A percentile compares a stretch with the other conserved stretches of the same genome.
phyloP scores from a whole-genome alignment of 306 rosid species.

The Luffa aegyptiaca region DNA sequence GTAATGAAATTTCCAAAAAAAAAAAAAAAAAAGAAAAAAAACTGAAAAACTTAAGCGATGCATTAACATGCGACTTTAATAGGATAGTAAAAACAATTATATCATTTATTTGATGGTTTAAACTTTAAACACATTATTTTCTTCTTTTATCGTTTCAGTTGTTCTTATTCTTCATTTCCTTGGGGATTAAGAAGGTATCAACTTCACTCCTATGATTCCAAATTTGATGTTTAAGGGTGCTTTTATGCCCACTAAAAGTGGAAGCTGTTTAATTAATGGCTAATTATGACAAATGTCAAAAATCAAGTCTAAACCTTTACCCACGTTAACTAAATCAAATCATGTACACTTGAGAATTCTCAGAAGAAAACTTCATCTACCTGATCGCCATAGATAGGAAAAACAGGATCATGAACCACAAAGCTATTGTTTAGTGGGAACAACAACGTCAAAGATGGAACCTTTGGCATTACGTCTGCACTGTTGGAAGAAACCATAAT shows the following conservation, averaged over 20 bases:
- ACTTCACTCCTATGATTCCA: not conserved
- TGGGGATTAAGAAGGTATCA: not conserved
- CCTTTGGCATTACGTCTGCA: slow-evolving; percentile 42
- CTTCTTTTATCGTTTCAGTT: not conserved
- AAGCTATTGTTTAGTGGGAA: slow-evolving; percentile 73
- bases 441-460: slow-evolving; percentile 60
- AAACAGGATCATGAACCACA: slow-evolving; percentile 56
- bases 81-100: not conserved
- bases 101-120: not conserved
- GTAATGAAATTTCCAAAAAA: not conserved
- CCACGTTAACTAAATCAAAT: not conserved
- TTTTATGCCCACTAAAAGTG: not conserved
- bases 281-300: not conserved
- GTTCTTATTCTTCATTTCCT: not conserved
- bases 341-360: slow-evolving; percentile 6
- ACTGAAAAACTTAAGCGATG: not conserved
- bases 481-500: slow-evolving; percentile 22
- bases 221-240: not conserved
- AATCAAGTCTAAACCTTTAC: not conserved
- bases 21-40: not conserved
- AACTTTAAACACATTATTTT: not conserved
- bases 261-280: not conserved
- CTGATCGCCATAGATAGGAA: slow-evolving; percentile 34
- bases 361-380: slow-evolving; percentile 26
- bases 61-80: not conserved